Evolutionary conservation across 805 yeast species (phyloP).

Genomic region (Kuraishia ogatae): DNA sequence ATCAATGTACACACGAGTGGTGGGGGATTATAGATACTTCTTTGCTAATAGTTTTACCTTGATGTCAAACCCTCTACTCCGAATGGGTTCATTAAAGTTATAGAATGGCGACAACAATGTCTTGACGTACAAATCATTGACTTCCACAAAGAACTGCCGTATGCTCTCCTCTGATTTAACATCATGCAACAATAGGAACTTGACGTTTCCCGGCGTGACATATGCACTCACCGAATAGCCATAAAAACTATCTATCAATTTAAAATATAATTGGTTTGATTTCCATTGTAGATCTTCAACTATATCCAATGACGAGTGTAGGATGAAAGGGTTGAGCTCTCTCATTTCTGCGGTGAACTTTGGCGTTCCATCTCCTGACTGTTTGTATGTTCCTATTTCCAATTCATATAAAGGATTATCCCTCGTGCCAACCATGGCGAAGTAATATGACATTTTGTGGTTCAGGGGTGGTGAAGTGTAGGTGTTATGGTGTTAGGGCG

Average conservation of each 20-base stretch:
- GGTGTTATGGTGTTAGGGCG: too few relatives aligned
- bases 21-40: slow-evolving; percentile 66
- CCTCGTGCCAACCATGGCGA: slow-evolving; percentile 78
- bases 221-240: slow-evolving; percentile 78
- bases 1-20: neutral
- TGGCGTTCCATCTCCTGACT: slow-evolving; percentile 55
- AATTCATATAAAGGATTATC: slow-evolving; percentile 85
- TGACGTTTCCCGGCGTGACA: slow-evolving; percentile 81
- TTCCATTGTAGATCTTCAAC: slow-evolving; percentile 87
- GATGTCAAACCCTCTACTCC: slow-evolving; percentile 66
- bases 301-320: slow-evolving; percentile 85
- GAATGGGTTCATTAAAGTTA: slow-evolving; percentile 63
- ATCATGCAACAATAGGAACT: slow-evolving; percentile 66
- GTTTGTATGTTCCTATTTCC: slow-evolving; percentile 71
- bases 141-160: slow-evolving; percentile 74
- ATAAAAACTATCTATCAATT: slow-evolving; percentile 78
- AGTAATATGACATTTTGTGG: slow-evolving; percentile 64
- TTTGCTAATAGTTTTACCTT: slow-evolving; percentile 64
- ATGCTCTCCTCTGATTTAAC: slow-evolving; percentile 61
- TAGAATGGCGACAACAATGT: slow-evolving; percentile 84
- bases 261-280: slow-evolving; percentile 54
- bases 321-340: slow-evolving; percentile 80
- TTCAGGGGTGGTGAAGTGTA: neutral
- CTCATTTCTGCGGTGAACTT: slow-evolving; percentile 60
- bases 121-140: slow-evolving; percentile 83